Evolutionary conservation across 2,329 filamentous ascomycete genomes (phyloP), one percentile per base, ranked within the genome.

Genomic region (Colletotrichum cordylinicola): DNA sequence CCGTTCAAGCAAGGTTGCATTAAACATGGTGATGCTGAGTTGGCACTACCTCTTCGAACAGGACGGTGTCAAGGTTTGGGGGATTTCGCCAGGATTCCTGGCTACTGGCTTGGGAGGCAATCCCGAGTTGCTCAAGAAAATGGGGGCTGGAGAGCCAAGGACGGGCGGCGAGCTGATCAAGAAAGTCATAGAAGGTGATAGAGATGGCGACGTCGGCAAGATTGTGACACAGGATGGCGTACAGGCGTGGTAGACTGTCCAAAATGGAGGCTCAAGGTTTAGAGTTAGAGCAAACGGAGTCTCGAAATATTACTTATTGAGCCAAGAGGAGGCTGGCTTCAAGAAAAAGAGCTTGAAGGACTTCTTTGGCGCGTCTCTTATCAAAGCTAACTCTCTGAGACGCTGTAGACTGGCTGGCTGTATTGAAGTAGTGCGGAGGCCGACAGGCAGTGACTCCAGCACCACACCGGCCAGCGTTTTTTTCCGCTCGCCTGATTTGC

Each of bases 41-140:
- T 89, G 87, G 85, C 74, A 80, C 13, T 80, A 84, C 9, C 73
- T 82, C 0, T 80, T 89, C 29, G 83, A 81, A 61, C 83, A 85
- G 2, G 89, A 91, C 56, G 88, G 88, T 0, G 87, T 91, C 7
- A 89, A 88, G 79, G 86, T 88, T 0, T 90, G 84, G 82, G 79
- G 80, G 35, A 80, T 90, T n/a, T 86, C 83, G 8, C 89, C 89
- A 0, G 90, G 89, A 0, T 85, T 86, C 62, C 78, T 90, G 58
- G 88, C 86, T 0, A 91, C 89, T 0, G 84, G 84, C 1, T 77
- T 91, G 1, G 86, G 84, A 3, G 85, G 82, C 6, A 69, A 69
- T 16, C 64, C 39, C 1, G 80, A 81, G 64, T 74, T 83, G 60
- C 39, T 84, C 70, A 83, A 80, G 78, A 80, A 83, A 74, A 81